These are phyloP conservation scores for Clarireedia monteithiana DNA, from an alignment of 2,329 filamentous ascomycete species.

Conservation along the genomic window DNA sequence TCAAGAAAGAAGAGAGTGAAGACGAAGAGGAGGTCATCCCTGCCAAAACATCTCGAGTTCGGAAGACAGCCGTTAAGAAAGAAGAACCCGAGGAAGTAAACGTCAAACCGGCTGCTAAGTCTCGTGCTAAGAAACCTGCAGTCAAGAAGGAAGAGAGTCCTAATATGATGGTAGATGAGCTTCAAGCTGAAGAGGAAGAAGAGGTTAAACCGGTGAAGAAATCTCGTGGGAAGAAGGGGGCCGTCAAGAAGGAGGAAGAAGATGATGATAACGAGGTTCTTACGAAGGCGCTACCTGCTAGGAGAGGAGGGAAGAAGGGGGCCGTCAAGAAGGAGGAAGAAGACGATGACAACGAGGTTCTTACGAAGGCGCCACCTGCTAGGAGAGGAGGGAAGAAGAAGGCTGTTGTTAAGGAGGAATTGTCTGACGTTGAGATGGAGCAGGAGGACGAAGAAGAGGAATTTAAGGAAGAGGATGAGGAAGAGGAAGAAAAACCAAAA, in stretches of 20 bases:
- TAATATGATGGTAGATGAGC: not conserved
- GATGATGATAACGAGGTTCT: not conserved
- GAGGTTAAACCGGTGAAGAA: not conserved
- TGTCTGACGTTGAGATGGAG: not conserved
- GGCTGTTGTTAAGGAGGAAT: not conserved
- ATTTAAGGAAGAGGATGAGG: not conserved
- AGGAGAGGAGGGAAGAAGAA: not conserved
- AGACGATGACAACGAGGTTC: not conserved
- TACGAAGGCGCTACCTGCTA: not conserved
- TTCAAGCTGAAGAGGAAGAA: not conserved
- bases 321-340: not conserved
- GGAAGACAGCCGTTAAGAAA: constrained; percentile 18
- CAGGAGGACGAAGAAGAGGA: not conserved
- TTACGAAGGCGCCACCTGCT: not conserved
- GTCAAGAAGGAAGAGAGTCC: constrained; percentile 20
- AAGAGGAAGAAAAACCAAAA: not conserved
- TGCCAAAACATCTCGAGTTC: constrained; percentile 12
- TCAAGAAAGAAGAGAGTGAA: constrained; percentile 4
- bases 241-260: not conserved
- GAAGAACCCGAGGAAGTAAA: constrained; percentile 14
- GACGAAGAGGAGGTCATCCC: not conserved
- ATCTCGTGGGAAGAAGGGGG: not conserved
- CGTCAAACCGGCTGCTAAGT: constrained; percentile 20
- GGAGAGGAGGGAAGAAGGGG: not conserved
- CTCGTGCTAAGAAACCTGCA: constrained; percentile 19